Evolutionary conservation across 1,284 basidiomycete species (phyloP), one percentile per base, ranked within the genome.

Genomic region (Ustilago hordei): DNA sequence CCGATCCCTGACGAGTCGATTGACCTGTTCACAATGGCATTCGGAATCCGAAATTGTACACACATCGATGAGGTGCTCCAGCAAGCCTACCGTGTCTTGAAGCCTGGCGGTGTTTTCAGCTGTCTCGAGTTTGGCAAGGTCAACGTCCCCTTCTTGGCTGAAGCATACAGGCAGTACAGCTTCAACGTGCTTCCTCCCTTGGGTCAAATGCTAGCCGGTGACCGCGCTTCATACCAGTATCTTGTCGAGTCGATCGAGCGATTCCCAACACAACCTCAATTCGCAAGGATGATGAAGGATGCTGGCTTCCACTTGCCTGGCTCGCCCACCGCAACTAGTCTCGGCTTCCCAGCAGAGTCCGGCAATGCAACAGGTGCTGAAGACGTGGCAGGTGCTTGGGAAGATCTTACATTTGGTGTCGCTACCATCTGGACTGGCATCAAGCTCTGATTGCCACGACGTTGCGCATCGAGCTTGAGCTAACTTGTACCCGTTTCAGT

Each of bases 41-140:
- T 99, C 85, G 96, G 97, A 38, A 99, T 99, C 80, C 90, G 97
- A 59, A 99, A 99, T 86, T 97, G 94, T 89, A 99, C 97, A 9
- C 94, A 94, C 63, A 91, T 98, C 74, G 92, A 93, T 11, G 91
- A 91, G 31, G 97, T 95, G 17, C 89, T 99, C 50, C 89, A 90
- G 69, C 95, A 98, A 86, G 97, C 97, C 4, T 89, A 97, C 86
- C 91, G 97, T 19, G 95, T 99, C 12, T 90, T 99, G 60, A 98
- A 97, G 87, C 96, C 96, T 0, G 97, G 97, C 78, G 97, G 95
- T 61, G 93, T 91, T 6, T 97, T 99, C 86, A 93, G 94, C 19
- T 97, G 95, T 84, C 90, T 99, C 64, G 97, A 99, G 87, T 99
- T 99, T 87, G 95, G 95, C 86, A 93, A 92, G 82, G 95, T 99